Evolutionary conservation across 1,284 basidiomycete genomes (phyloP).

Genomic region (Ganoderma lingzhi): DNA sequence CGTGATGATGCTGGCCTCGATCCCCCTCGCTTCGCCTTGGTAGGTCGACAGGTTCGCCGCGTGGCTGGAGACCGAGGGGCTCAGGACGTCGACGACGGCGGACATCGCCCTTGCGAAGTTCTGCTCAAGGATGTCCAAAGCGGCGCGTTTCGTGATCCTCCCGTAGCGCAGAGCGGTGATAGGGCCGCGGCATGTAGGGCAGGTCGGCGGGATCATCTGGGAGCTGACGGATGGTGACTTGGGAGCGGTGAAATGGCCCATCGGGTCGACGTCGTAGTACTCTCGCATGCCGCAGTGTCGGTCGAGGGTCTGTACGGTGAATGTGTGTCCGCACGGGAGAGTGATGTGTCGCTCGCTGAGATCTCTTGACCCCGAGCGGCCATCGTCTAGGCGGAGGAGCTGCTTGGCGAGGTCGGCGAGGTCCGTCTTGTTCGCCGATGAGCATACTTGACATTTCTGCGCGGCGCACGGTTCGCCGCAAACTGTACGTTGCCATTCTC

Average conservation of each 20-base stretch:
- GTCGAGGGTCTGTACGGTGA: conserved; percentile 78
- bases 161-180: conserved; percentile 65
- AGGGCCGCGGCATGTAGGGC: conserved; percentile 61
- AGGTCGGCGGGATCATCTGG: conserved; percentile 57
- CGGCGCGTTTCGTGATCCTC: conserved; percentile 66
- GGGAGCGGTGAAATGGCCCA: conserved; percentile 53
- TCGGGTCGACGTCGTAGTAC: conserved; percentile 54
- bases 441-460: conserved; percentile 68
- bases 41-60: conserved; percentile 9
- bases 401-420: conserved; percentile 70
- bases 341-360: conserved; percentile 68
- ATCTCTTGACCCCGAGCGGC: conserved; percentile 49
- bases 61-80: conserved; percentile 17
- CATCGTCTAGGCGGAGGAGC: conserved; percentile 57
- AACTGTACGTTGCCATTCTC: conserved; percentile 46
- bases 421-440: conserved; percentile 48
- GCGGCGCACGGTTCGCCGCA: conserved; percentile 71
- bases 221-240: conserved; percentile 50
- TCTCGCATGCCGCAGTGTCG: conserved; percentile 61
- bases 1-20: background rate
- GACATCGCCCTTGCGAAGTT: conserved; percentile 66
- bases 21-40: conserved; percentile 23
- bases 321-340: conserved; percentile 68
- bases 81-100: conserved; percentile 23
- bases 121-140: conserved; percentile 68